Percentiles rank a stretch among this genome's conserved stretches.
These are phyloP conservation scores for Plectranthus barbatus DNA, from an alignment of 257 asterid species.

Conservation along the genomic window DNA sequence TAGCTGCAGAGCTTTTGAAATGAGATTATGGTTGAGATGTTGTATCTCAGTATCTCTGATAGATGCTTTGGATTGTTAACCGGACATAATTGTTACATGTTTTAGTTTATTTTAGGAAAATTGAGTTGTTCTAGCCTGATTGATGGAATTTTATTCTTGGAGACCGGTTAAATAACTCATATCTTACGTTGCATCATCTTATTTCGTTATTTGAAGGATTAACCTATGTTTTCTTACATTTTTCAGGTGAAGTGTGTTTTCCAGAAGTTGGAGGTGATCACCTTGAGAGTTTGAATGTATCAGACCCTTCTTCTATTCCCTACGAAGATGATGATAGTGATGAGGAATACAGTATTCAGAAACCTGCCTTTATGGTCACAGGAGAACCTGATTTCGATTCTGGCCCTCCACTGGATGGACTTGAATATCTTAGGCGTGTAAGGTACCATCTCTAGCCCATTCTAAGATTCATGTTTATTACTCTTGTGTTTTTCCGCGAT, in stretches of 20 bases:
- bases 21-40: neutral
- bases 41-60: neutral
- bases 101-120: neutral
- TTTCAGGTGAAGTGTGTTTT: conserved; percentile 40
- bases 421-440: conserved; percentile 95
- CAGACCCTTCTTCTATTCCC: conserved; percentile 29
- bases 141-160: conserved; percentile 5
- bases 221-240: conserved; percentile 5
- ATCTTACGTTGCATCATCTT: neutral
- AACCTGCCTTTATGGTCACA: conserved; percentile 64
- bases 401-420: conserved; percentile 93
- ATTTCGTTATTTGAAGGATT: conserved; percentile 2
- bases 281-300: conserved; percentile 9
- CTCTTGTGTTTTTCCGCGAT: neutral
- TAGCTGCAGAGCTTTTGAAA: neutral
- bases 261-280: conserved; percentile 20
- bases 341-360: conserved; percentile 74
- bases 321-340: conserved; percentile 57
- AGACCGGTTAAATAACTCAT: neutral
- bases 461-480: conserved; percentile 3
- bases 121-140: neutral
- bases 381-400: conserved; percentile 96
- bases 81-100: neutral
- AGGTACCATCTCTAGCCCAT: conserved; percentile 41
- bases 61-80: neutral